phyloP scores from a whole-genome alignment of 192 early-diverging fungal genomes.

The Lobulomyces angularis region DNA sequence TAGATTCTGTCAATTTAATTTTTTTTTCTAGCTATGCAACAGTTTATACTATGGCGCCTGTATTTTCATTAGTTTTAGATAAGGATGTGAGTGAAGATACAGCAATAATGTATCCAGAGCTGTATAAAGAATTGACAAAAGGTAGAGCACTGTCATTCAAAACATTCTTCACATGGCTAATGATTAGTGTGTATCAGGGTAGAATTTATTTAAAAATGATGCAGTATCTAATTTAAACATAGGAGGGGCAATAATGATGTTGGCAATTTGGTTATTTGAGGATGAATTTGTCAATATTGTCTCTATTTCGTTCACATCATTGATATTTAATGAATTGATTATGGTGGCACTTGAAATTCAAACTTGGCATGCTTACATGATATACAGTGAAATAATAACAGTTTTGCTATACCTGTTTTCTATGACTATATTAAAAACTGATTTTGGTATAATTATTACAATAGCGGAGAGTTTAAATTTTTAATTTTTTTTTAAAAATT shows the following conservation, averaged over 20 bases:
- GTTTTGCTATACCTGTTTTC: conserved; percentile 73
- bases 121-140: conserved; percentile 90
- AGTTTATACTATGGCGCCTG: conserved; percentile 90
- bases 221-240: too few relatives aligned
- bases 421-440: conserved; percentile 76
- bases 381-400: conserved; percentile 70
- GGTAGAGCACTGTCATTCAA: conserved; percentile 80
- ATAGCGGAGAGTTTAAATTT: conserved; percentile 10
- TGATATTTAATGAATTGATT: conserved; percentile 87
- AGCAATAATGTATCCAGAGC: conserved; percentile 81
- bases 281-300: conserved; percentile 91
- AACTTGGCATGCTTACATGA: conserved; percentile 88
- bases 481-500: not conserved
- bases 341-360: conserved; percentile 92
- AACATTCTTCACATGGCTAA: conserved; percentile 89
- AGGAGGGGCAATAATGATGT: conserved; percentile 85
- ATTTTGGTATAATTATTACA: too few relatives aligned
- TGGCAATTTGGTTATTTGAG: conserved; percentile 88
- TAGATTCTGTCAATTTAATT: conserved; percentile 8
- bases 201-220: conserved; percentile 2
- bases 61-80: conserved; percentile 89
- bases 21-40: conserved; percentile 90
- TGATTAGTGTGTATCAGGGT: conserved; percentile 90
- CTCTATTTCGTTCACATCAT: conserved; percentile 84
- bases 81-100: conserved; percentile 79